Base-by-base conservation (phyloP, 2,329 filamentous ascomycete genomes). In the Stemphylium lycopersici region DNA sequence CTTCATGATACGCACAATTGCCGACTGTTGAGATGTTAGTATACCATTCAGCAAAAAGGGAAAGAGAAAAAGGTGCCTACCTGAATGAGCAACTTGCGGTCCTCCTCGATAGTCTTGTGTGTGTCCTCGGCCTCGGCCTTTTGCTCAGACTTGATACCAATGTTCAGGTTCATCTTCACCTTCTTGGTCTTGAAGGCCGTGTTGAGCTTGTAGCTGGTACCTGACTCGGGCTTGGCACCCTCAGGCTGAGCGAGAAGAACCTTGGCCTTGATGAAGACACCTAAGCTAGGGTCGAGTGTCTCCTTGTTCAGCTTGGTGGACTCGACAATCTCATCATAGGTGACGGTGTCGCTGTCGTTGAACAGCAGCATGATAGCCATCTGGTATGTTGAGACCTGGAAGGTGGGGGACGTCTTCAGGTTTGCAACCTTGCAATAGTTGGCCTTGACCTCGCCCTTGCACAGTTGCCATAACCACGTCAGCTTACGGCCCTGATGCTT, bases 1-100 rank as follows among this genome's bases (percentile, higher is more conserved):
- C 82, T 99, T 99, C 95, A 99, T 99, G 80, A 99, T 97, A 71
- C 95, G 91, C 52, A 99, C 95, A 76, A 99, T 98, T 20, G 93
- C 93, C 59, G 95, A 98, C 93, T 99, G 63, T 8, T 6, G 45
- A 58, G 12, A 46, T 33, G 61, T 78, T 72, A 78, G 76, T 55
- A 61, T 20, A 11, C 18, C 13, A 20, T 26, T 32, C 29, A 20
- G 11, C 7, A 7, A 3, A 15, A 6, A 8, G 13, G 8, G 1
- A 3, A 38, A 22, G 11, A 15, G 10, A 13, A 3, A 29, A 11
- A 37, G 51, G 47, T 62, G 82, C 88, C 77, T 84, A 96, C 93
- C 88, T 99, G 95, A 73, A 98, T 90, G 55, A 99, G 85, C 57
- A 99, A 82, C 79, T 98, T 98, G 58, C 95, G 86, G 76, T 99